These are phyloP conservation scores for Aspergillus biplanus DNA, from an alignment of 495 filamentous ascomycete genomes.

Conservation along the genomic window DNA sequence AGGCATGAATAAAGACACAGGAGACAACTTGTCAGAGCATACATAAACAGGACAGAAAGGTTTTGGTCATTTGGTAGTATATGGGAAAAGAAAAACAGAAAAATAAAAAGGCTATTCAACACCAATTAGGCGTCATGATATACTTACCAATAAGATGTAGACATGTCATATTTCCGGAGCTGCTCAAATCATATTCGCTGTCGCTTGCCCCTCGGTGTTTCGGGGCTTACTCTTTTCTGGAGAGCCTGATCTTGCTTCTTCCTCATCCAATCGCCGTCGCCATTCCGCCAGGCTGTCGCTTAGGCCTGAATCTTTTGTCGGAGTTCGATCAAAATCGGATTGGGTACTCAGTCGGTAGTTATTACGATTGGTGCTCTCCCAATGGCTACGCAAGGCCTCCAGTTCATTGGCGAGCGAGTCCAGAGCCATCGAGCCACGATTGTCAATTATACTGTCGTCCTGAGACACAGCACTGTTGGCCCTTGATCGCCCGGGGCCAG, in stretches of 20 bases:
- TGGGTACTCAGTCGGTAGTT: conserved; percentile 77
- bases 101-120: conserved; percentile 5
- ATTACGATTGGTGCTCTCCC: conserved; percentile 94
- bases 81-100: not conserved
- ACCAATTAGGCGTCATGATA: conserved; percentile 19
- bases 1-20: not conserved
- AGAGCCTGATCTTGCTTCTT: conserved; percentile 47
- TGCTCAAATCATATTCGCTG: conserved; percentile 45
- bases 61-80: not conserved
- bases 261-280: conserved; percentile 71
- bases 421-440: conserved; percentile 81
- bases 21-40: not conserved
- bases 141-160: conserved; percentile 19
- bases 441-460: conserved; percentile 65
- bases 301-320: conserved; percentile 58
- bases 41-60: not conserved
- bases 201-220: conserved; percentile 26
- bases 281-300: conserved; percentile 75
- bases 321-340: conserved; percentile 80
- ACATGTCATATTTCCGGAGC: conserved; percentile 23
- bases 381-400: conserved; percentile 83
- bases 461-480: conserved; percentile 53
- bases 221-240: conserved; percentile 35
- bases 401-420: conserved; percentile 91
- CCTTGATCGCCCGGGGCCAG: conserved; percentile 36